Conservation (phyloP, 2,329 filamentous ascomycete genomes). For the Lasiodiplodia sp. region DNA sequence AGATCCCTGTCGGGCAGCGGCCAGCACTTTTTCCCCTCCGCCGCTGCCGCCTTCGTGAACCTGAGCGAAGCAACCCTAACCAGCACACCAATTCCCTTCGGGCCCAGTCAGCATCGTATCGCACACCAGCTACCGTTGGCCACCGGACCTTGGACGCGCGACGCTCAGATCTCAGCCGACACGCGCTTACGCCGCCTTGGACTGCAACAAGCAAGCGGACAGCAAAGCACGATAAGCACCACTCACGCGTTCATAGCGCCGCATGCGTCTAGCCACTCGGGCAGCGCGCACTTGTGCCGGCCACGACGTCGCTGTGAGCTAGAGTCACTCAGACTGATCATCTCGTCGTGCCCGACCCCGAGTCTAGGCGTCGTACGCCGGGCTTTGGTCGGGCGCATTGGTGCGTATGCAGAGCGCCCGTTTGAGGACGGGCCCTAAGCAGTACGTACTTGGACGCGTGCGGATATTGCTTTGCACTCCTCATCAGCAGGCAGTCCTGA, state of each 20-base stretch:
- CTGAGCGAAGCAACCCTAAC: background rate
- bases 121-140: background rate
- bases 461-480: constrained; percentile 24
- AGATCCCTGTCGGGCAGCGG: background rate
- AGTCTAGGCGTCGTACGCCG: background rate
- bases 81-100: background rate
- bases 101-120: background rate
- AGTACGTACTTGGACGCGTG: constrained; percentile 5
- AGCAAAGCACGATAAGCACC: constrained; percentile 16
- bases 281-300: background rate
- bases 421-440: constrained; percentile 11
- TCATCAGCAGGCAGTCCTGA: constrained; percentile 5
- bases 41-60: background rate
- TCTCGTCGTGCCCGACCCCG: constrained; percentile 4
- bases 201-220: background rate
- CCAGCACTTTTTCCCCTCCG: background rate
- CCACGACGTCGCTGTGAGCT: constrained; percentile 10
- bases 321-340: constrained; percentile 4
- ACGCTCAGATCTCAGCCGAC: background rate
- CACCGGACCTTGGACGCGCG: background rate
- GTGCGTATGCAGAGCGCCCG: constrained; percentile 17
- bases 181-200: background rate
- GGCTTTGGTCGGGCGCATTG: constrained; percentile 8
- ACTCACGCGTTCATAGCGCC: constrained; percentile 9
- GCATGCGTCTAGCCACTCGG: constrained; percentile 15